These are phyloP conservation scores for Acorus calamus DNA, from an alignment of 106 monocot genomes.

Conservation along the genomic window DNA sequence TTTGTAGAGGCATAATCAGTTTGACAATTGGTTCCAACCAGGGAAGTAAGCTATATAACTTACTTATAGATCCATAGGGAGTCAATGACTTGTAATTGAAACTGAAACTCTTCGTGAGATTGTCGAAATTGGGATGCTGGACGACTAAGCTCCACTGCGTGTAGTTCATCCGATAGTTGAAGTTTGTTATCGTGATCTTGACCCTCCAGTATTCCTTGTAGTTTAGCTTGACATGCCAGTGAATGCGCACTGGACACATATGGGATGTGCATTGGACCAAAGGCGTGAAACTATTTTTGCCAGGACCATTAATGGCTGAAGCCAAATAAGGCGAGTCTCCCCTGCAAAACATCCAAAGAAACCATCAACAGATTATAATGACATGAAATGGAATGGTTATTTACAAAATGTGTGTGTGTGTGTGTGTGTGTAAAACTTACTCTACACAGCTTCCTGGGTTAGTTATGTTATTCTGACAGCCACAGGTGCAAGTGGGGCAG, in stretches of 20 bases:
- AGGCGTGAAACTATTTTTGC: constrained; percentile 20
- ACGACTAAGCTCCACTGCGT: constrained; percentile 46
- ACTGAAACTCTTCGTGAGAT: constrained; percentile 39
- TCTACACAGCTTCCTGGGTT: constrained; percentile 83
- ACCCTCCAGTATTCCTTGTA: constrained; percentile 59
- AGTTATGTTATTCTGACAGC: constrained; percentile 66
- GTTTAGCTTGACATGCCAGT: constrained; percentile 55
- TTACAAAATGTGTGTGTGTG: background rate
- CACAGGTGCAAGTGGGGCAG: constrained; percentile 79
- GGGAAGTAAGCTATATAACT: constrained; percentile 6
- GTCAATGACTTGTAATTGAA: constrained; percentile 52
- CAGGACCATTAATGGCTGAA: constrained; percentile 25
- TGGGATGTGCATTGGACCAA: constrained; percentile 50
- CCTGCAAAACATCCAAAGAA: constrained; percentile 14
- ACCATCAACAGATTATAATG: background rate
- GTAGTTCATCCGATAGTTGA: constrained; percentile 59
- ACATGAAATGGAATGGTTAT: background rate
- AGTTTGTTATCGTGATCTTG: constrained; percentile 49
- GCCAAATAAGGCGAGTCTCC: constrained; percentile 40
- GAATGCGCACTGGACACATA: constrained; percentile 52
- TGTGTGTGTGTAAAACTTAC: constrained; percentile 27
- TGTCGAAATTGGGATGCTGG: constrained; percentile 62
- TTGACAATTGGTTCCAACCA: background rate
- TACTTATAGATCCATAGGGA: constrained; percentile 44
- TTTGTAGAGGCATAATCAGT: no score